These are phyloP conservation scores for Platanthera guangdongensis DNA, from an alignment of 106 monocot genomes.

Conservation along the genomic window DNA sequence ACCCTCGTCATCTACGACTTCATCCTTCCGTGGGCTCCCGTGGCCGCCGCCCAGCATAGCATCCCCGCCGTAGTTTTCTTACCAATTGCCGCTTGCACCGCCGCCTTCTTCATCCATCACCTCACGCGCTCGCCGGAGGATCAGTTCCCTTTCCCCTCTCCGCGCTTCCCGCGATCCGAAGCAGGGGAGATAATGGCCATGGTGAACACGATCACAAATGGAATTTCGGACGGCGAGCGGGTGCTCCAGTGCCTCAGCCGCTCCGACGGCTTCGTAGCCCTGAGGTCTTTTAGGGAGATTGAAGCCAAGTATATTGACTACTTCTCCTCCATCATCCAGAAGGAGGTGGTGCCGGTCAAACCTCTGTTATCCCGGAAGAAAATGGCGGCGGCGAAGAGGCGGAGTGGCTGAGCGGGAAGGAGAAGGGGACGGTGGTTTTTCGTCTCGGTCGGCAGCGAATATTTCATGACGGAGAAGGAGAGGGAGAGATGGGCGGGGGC, in stretches of 20 bases:
- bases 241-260: slow-evolving; percentile 22
- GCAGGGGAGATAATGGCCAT: background rate
- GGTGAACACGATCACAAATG: background rate
- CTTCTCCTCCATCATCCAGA: slow-evolving; percentile 24
- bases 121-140: background rate
- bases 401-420: slow-evolving; percentile 29
- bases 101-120: slow-evolving; percentile 9
- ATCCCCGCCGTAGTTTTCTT: slow-evolving; percentile 44
- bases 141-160: too few relatives aligned
- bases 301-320: slow-evolving; percentile 46
- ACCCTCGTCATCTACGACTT: slow-evolving; percentile 58
- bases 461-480: slow-evolving; percentile 58
- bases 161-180: background rate
- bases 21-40: slow-evolving; percentile 41
- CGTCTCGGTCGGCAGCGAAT: slow-evolving; percentile 68
- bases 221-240: slow-evolving; percentile 28
- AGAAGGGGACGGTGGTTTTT: slow-evolving; percentile 37
- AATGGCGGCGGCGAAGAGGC: background rate
- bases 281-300: slow-evolving; percentile 44
- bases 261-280: slow-evolving; percentile 33
- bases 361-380: slow-evolving; percentile 15
- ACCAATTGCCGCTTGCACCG: slow-evolving; percentile 7
- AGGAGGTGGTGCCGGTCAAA: slow-evolving; percentile 45
- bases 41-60: slow-evolving; percentile 15
- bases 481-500: slow-evolving; percentile 40